Conservation (phyloP, 352 stramenopile genomes). For the Globisporangium nodosum region DNA sequence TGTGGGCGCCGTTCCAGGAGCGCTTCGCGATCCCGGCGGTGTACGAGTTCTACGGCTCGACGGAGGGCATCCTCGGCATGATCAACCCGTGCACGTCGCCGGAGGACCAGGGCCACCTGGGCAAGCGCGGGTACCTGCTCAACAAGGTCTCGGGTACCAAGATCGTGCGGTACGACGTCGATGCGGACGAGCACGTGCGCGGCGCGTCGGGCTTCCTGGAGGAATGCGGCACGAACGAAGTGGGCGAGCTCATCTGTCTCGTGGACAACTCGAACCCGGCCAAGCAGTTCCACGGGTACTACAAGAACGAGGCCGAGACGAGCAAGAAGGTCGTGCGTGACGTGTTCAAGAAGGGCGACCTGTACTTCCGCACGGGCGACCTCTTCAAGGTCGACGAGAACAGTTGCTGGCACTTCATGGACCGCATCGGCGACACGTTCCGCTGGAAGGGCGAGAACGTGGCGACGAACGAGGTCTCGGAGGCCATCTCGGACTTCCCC, state of each 20-base stretch:
- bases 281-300: constrained; percentile 86
- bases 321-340: constrained; percentile 81
- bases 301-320: constrained; percentile 67
- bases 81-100: constrained; percentile 67
- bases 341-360: constrained; percentile 80
- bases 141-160: constrained; percentile 47
- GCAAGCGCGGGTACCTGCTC: constrained; percentile 47
- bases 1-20: constrained; percentile 84
- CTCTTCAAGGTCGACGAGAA: constrained; percentile 78
- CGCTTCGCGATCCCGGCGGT: constrained; percentile 83
- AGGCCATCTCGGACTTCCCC: constrained; percentile 72
- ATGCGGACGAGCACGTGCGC: constrained; percentile 66
- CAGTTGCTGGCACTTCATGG: constrained; percentile 85
- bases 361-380: constrained; percentile 90
- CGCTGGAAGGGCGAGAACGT: constrained; percentile 94
- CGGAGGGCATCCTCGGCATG: constrained; percentile 81
- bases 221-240: constrained; percentile 43
- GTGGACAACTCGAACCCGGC: constrained; percentile 44
- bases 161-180: constrained; percentile 78
- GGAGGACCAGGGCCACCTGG: constrained; percentile 61
- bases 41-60: constrained; percentile 92
- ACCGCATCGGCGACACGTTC: constrained; percentile 91
- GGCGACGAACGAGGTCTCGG: constrained; percentile 84
- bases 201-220: constrained; percentile 42
- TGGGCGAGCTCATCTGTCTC: constrained; percentile 72